Evolutionary conservation across 495 filamentous ascomycete species (phyloP), one percentile per base, ranked within the genome.

Genomic region (Penicillium cataractarum): DNA sequence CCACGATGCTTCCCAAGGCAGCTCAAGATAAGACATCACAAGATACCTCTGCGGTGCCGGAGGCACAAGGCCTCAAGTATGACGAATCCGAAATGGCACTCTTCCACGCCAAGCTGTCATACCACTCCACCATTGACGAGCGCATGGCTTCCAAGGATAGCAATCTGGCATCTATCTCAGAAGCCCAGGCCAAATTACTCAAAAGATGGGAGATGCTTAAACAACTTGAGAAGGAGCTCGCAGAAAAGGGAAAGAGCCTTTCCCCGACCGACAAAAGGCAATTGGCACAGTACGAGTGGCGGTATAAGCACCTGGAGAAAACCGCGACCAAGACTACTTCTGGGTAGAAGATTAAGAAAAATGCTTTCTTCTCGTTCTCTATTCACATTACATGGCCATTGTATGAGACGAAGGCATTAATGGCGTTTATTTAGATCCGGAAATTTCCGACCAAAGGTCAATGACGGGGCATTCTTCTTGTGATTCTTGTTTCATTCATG

Each of bases 51-150:
- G 51, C 70, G 19, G 61, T 80, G 33, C 77, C 76, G 32, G 77
- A 80, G 63, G 71, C 69, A 29, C 69, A 72, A 52, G 77, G 76
- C n/a, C 63, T 80, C 37, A 72, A 65, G 57, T 80, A 80, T 64
- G 75, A 78, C 60, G 75, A 80, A 67, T 77, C 72, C 54, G 76
- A 80, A 51, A 80, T 80, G 77, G 72, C 73, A 1, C 71, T 77
- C 40, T 80, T 80, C 58, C 71, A 72, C 37, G 76, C 77, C 27
- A 75, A 77, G 57, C 60, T 80, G 26, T 71, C 72, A 10, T 80
- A 77, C 32, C 71, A 78, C 51, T 68, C 76, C 26, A 80, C 77
- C 6, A 73, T 76, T 32, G 75, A 80, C n/a, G 70, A 68, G 17
- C 75, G 77, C 19, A 66, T 74, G 63, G 72, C 71, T 6, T 71